Evolutionary conservation across 768 basidiomycete genomes (phyloP), one percentile per base, ranked within the genome.

Genomic region (Sistotremastrum niveocremeum): DNA sequence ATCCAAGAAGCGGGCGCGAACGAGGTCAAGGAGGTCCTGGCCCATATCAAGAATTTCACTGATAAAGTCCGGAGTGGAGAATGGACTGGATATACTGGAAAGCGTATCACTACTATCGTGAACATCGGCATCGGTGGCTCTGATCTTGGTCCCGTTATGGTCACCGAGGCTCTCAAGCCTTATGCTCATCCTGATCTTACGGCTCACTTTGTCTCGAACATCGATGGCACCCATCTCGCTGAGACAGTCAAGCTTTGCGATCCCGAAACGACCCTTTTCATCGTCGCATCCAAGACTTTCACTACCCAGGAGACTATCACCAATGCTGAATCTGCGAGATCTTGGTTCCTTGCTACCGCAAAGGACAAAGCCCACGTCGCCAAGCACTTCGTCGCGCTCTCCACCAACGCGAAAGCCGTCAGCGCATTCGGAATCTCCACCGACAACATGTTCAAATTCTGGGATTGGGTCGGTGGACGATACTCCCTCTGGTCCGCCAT

Each of bases 261-360:
- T 62, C 84, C 88, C 1, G 91, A 98, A 64, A 80, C 80, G 30
- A 97, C 95, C 3, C 68, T 99, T 49, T 98, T 98, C 73, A 94
- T 98, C 68, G 83, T 98, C 56, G 94, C 94, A n/a, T 82, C 79
- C 62, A 98, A 99, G 75, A 98, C 95, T 2, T 99, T 98, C 64
- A 99, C 95, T 12, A 99, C 95, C 6, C 94, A 99, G 67, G 95
- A 99, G 72, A 98, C 94, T 11, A 97, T 98, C 69, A 98, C 95
- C 52, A 99, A 99, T 61, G 95, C 95, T 36, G 85, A 87, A 64
- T 83, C 77, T 39, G 95, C 95, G 8, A 76, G 86, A 38, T 80
- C 80, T 42, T 99, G 95, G 95, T 99, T 99, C 83, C 72, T 98
- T 45, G 59, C 67, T 12, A 62, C 67, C 4, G 93, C 95, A 12